Base-by-base conservation (phyloP, 2,329 filamentous ascomycete species). In the Neofusicoccum sp. region DNA sequence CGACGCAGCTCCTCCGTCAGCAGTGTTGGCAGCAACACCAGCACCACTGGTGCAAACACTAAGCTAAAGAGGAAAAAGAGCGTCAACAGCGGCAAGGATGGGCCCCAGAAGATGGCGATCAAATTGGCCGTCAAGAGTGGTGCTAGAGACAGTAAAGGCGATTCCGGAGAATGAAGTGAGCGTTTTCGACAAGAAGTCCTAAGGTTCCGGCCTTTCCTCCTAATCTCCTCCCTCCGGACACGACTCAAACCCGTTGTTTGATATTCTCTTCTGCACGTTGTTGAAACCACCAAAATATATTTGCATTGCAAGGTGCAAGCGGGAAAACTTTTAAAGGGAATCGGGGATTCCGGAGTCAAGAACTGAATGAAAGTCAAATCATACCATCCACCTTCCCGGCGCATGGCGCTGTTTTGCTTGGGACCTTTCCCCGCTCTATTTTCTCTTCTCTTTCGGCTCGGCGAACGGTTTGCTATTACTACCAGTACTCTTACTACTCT, bases 41-140 rank as follows among this genome's bases (percentile, higher is more conserved):
- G 69, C 57, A 71, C 65, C n/a, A 65, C 67, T 24, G 74, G 68
- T 49, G 47, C 38, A 2, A 60, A 62, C 16, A 33, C 41, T n/a
- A 56, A 72, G 33, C 71, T 70, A 34, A 73, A 66, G 61, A 69
- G 80, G 40, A 72, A 76, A 48, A 71, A 78, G 44, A 56, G 38
- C 38, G n/a, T 14, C 38, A 80, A 78, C 57, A 77, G 73, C 58
- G 74, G 73, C 43, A 79, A 80, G 64, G 79, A 80, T 49, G 66
- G 68, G 3, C 66, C 64, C 6, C 69, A 76, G 65, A 77, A 76
- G 66, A 76, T 77, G 57, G 70, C 73, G 6, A 69, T 77, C 12
- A 71, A 71, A 2, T 68, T 76, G 24, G 73, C 73, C n/a, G 65
- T 77, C 16, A 77, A 77, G 63, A 75, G 70, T 33, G 68, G 68